These are phyloP conservation scores for Phylloporus arenicola DNA, from an alignment of 768 basidiomycete genomes.

Conservation along the genomic window DNA sequence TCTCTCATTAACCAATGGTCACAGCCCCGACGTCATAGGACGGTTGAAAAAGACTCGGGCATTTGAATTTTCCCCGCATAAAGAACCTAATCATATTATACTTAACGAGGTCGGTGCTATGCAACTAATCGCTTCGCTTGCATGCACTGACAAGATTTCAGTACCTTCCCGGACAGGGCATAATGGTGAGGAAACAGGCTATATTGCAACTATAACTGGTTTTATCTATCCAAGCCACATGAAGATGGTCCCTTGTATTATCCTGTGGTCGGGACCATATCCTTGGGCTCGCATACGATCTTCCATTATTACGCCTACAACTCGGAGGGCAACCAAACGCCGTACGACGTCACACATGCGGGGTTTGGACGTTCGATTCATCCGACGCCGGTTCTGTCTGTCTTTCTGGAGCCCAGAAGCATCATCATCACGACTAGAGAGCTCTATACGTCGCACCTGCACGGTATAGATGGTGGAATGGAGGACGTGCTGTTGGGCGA, in stretches of 20 bases:
- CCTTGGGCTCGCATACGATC: slow-evolving; percentile 75
- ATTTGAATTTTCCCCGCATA: slow-evolving; percentile 60
- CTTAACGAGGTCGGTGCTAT: slow-evolving; percentile 64
- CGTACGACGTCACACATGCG: slow-evolving; percentile 15
- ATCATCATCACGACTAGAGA: slow-evolving; percentile 67
- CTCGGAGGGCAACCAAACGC: slow-evolving; percentile 12
- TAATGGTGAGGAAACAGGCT: slow-evolving; percentile 57
- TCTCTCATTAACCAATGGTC: neutral
- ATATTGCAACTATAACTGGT: slow-evolving; percentile 5
- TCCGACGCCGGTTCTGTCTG: slow-evolving; percentile 56
- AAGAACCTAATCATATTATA: slow-evolving; percentile 81
- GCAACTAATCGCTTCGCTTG: slow-evolving; percentile 4
- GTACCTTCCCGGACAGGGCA: slow-evolving; percentile 89
- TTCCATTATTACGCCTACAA: slow-evolving; percentile 77
- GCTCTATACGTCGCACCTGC: slow-evolving; percentile 70
- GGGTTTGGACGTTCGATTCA: slow-evolving; percentile 52
- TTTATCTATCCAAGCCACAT: slow-evolving; percentile 57
- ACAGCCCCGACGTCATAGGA: slow-evolving; percentile 71
- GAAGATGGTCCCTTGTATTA: slow-evolving; percentile 88
- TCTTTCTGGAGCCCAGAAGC: slow-evolving; percentile 83
- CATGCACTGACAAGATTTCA: slow-evolving; percentile 26
- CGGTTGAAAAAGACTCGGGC: slow-evolving; percentile 61
- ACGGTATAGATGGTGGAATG: slow-evolving; percentile 65
- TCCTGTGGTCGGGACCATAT: slow-evolving; percentile 87
- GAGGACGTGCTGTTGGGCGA: slow-evolving; percentile 42